Percentiles rank a stretch among this genome's conserved stretches.
These are phyloP conservation scores for Pseudocercospora pini-densiflorae DNA, from an alignment of 2,329 filamentous ascomycete species.

Conservation along the genomic window DNA sequence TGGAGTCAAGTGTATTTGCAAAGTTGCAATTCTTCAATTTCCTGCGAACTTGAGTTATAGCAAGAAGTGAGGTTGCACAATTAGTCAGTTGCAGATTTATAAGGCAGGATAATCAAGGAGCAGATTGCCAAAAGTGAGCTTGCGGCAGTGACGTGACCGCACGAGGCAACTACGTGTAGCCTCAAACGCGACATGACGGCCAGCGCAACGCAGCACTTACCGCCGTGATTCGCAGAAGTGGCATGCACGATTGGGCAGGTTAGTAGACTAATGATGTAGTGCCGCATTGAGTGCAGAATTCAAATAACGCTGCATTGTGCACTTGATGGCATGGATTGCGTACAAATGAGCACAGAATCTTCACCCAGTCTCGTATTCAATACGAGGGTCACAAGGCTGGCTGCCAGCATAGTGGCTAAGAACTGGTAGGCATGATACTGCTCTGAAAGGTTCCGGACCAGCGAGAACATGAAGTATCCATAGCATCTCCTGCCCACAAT, in stretches of 20 bases:
- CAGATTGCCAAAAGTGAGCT: too few species aligned
- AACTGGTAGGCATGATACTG: background rate
- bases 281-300: background rate
- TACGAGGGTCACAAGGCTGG: background rate
- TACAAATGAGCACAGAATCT: background rate
- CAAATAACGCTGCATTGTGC: background rate
- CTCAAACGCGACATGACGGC: too few species aligned
- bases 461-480: too few species aligned
- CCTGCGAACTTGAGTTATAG: background rate
- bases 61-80: conserved; percentile 3
- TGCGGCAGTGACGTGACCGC: too few species aligned
- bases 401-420: background rate
- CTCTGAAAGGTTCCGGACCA: too few species aligned
- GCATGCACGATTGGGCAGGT: background rate
- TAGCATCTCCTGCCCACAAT: too few species aligned
- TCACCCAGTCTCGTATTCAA: too few species aligned
- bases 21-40: background rate
- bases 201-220: background rate
- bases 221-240: background rate
- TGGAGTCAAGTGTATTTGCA: background rate
- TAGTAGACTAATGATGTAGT: background rate
- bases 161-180: too few species aligned
- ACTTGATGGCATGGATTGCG: background rate
- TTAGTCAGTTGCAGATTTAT: background rate
- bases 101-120: background rate